Evolutionary conservation across 2,329 filamentous ascomycete species (phyloP).

Genomic region (Trichoderma asperellum): DNA sequence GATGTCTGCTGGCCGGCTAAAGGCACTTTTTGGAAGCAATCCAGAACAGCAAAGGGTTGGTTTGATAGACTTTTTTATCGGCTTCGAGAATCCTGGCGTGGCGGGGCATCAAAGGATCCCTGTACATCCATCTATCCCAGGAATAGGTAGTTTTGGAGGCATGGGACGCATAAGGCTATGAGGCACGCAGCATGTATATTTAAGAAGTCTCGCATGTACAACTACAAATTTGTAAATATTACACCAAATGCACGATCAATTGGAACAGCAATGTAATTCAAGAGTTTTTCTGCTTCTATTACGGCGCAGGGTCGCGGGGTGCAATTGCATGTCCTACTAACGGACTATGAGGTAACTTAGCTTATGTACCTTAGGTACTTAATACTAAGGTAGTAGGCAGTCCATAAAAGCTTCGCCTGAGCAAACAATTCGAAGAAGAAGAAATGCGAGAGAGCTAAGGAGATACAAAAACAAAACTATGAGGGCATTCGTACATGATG

Average conservation of each 20-base stretch:
- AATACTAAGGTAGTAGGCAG: too few species aligned
- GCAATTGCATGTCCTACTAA: not conserved
- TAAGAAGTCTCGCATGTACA: not conserved
- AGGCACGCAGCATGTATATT: not conserved
- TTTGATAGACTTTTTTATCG: not conserved
- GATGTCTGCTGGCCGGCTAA: not conserved
- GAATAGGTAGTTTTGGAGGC: conserved; percentile 17
- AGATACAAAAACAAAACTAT: not conserved
- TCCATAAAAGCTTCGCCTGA: not conserved
- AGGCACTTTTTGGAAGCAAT: not conserved
- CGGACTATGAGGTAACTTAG: not conserved
- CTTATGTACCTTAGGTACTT: too few species aligned
- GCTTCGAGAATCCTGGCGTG: not conserved
- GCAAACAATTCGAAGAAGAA: not conserved
- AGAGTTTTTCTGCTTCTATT: not conserved
- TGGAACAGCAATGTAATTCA: not conserved
- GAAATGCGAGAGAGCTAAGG: not conserved
- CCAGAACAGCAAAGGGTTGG: not conserved
- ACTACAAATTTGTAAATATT: not conserved
- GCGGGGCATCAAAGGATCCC: conserved; percentile 15
- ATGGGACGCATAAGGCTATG: not conserved
- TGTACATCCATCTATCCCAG: conserved; percentile 5
- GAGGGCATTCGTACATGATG: not conserved
- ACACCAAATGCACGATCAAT: not conserved
- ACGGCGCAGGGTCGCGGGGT: not conserved